Percentiles rank a stretch among this genome's conserved stretches.
Evolutionary conservation across 345 rosid species (phyloP).

Genomic region (Brassica nigra): DNA sequence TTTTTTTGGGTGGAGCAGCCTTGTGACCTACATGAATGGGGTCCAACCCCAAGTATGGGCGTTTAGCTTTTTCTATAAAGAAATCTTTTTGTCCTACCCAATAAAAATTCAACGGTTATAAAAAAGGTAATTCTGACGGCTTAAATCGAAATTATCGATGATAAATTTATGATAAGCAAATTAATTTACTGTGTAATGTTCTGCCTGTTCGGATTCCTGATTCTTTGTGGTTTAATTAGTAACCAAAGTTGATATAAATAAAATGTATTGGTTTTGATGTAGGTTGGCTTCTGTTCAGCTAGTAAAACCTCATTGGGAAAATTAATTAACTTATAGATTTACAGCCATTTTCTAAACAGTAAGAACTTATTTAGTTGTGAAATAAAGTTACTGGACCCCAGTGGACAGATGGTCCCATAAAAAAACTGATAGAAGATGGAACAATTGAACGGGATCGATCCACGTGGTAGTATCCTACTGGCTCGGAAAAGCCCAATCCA

Average conservation of each 20-base stretch:
- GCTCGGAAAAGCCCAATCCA: neutral
- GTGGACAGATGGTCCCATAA: conserved; percentile 29
- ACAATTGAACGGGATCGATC: conserved; percentile 17
- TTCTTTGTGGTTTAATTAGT: neutral
- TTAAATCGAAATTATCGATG: neutral
- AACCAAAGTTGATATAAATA: neutral
- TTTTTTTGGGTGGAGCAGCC: conserved; percentile 37
- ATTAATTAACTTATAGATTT: too few species aligned
- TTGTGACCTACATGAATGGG: conserved; percentile 41
- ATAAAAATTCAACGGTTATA: neutral
- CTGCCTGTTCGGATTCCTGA: neutral
- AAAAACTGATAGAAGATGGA: conserved; percentile 7
- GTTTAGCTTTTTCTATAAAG: conserved; percentile 13
- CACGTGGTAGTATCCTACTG: conserved; percentile 25
- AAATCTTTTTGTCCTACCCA: neutral
- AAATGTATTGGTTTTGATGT: neutral
- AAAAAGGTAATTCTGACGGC: neutral
- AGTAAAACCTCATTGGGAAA: neutral
- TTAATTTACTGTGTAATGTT: neutral
- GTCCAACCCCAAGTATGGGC: conserved; percentile 38
- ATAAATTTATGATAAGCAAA: neutral
- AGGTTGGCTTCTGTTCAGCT: neutral
- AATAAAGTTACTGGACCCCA: conserved; percentile 29
- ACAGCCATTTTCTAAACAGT: neutral
- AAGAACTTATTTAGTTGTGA: neutral